These are phyloP conservation scores for Fraxinus angustifolia DNA, from an alignment of 305 asterid species.

Conservation along the genomic window DNA sequence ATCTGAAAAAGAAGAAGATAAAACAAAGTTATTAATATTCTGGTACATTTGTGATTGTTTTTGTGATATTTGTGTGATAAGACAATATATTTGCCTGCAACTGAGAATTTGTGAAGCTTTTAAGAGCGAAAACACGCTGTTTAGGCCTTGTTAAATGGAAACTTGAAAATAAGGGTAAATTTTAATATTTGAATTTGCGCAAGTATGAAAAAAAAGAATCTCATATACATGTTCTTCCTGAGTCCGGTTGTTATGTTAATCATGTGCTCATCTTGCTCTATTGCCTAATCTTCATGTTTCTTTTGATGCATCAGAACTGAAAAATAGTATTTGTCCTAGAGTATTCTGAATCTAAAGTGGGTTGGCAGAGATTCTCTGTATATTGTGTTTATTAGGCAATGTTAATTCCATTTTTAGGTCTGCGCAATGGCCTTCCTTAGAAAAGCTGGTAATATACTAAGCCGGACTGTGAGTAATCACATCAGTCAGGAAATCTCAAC, in stretches of 20 bases:
- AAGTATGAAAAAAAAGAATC: background rate
- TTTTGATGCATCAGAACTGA: background rate
- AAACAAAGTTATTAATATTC: background rate
- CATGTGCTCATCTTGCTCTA: background rate
- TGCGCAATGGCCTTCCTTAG: conserved; percentile 68
- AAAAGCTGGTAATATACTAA: conserved; percentile 55
- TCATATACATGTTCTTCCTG: background rate
- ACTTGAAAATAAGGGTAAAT: background rate
- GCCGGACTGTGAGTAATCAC: conserved; percentile 40
- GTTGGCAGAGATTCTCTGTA: background rate
- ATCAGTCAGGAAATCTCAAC: conserved; percentile 42
- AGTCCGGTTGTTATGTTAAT: background rate
- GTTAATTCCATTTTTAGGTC: conserved; percentile 13
- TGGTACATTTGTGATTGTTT: background rate
- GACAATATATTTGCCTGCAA: background rate
- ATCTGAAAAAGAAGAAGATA: background rate
- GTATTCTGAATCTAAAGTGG: background rate
- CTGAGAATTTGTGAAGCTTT: background rate
- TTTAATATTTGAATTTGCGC: background rate
- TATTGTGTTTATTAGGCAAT: background rate
- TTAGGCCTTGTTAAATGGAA: background rate
- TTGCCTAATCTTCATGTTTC: background rate
- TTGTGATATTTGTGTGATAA: background rate
- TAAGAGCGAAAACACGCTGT: background rate
- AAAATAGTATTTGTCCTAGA: background rate